These are phyloP conservation scores for Salix purpurea DNA, from an alignment of 345 rosid genomes.

Conservation along the genomic window DNA sequence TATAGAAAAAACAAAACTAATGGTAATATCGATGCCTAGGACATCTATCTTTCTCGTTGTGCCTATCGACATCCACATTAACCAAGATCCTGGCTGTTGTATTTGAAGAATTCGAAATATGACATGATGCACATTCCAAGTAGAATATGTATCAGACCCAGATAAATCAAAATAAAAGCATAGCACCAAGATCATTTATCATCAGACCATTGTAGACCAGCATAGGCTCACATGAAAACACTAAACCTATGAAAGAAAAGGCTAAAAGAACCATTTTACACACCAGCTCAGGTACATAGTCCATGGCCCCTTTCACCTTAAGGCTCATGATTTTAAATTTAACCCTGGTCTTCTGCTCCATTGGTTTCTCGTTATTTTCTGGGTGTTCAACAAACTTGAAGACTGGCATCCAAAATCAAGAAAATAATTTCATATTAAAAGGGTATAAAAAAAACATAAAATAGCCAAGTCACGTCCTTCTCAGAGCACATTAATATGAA, in stretches of 20 bases:
- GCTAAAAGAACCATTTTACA: constrained; percentile 20
- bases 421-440: constrained; percentile 9
- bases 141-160: not conserved
- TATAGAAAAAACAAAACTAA: not conserved
- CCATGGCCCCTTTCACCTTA: constrained; percentile 82
- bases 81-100: not conserved
- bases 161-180: not conserved
- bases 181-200: not conserved
- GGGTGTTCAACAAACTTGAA: constrained; percentile 96
- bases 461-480: not conserved
- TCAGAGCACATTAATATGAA: not conserved
- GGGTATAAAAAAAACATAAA: not conserved
- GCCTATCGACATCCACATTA: not conserved
- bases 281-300: constrained; percentile 96
- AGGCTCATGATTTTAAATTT: constrained; percentile 95
- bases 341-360: constrained; percentile 79
- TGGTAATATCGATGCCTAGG: not conserved
- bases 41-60: not conserved
- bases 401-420: constrained; percentile 41
- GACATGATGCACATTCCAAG: not conserved
- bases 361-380: constrained; percentile 89
- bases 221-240: not conserved
- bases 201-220: not conserved
- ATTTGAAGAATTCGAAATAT: not conserved
- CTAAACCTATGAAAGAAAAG: not conserved